Evolutionary conservation across 805 yeast species (phyloP).

Genomic region (Trichomonascus vanleenenianus): DNA sequence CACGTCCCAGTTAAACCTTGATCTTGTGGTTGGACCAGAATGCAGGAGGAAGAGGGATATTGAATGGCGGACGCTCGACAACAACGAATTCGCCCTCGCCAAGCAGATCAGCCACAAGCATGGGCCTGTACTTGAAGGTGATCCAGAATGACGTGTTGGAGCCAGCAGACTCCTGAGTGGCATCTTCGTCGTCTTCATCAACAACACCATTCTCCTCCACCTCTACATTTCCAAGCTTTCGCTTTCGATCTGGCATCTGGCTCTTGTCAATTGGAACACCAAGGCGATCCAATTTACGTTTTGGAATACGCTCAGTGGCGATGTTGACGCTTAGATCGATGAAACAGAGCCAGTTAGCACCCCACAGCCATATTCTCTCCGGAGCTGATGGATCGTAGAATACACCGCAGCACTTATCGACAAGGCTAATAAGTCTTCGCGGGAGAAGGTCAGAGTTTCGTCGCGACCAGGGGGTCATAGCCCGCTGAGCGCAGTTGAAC

Average conservation of each 20-base stretch:
- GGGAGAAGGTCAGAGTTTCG: conserved; percentile 72
- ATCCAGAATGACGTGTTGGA: conserved; percentile 52
- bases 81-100: conserved; percentile 54
- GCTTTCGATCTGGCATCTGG: conserved; percentile 3
- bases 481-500: conserved; percentile 37
- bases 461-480: conserved; percentile 68
- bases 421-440: conserved; percentile 43
- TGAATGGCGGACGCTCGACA: conserved; percentile 65
- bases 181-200: conserved; percentile 8
- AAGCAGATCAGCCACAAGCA: conserved; percentile 53
- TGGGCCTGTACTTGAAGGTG: conserved; percentile 66
- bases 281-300: conserved; percentile 38
- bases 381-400: conserved; percentile 40
- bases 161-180: conserved; percentile 13
- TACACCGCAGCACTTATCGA: conserved; percentile 68
- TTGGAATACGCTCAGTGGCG: conserved; percentile 35
- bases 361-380: conserved; percentile 73
- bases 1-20: conserved; percentile 5
- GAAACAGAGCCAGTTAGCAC: conserved; percentile 71
- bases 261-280: conserved; percentile 27
- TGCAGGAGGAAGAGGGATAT: conserved; percentile 33
- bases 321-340: conserved; percentile 57
- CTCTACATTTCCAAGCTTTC: conserved; percentile 2
- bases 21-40: conserved; percentile 30
- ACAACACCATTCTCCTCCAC: not conserved